phyloP scores from a whole-genome alignment of 495 filamentous ascomycete species.

The Penicillium riverlandense region DNA sequence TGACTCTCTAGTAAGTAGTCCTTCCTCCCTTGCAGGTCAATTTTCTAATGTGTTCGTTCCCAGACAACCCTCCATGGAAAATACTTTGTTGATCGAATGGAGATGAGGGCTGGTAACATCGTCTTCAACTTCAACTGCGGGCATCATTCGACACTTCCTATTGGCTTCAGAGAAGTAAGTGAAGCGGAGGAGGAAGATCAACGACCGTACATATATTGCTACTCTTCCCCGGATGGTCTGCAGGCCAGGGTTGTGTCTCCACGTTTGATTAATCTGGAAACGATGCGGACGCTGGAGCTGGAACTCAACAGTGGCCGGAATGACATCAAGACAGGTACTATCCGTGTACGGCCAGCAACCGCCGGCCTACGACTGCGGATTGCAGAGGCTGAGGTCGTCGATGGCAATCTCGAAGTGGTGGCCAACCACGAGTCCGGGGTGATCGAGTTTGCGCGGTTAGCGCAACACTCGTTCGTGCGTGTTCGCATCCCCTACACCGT shows the following conservation, averaged over 20 bases:
- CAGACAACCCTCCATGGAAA: constrained; percentile 63
- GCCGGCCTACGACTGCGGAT: constrained; percentile 82
- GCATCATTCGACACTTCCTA: constrained; percentile 24
- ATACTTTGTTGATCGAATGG: constrained; percentile 69
- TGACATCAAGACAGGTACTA: constrained; percentile 54
- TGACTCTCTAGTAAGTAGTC: constrained; percentile 29
- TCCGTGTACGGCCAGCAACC: constrained; percentile 74
- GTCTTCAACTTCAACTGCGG: constrained; percentile 41
- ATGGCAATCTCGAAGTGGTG: constrained; percentile 43
- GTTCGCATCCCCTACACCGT: constrained; percentile 78
- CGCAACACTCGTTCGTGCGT: constrained; percentile 37
- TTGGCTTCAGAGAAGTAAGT: constrained; percentile 37
- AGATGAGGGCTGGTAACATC: constrained; percentile 61
- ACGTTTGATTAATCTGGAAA: constrained; percentile 61
- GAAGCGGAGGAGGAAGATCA: constrained; percentile 26
- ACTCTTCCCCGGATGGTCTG: constrained; percentile 39
- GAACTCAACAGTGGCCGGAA: constrained; percentile 72
- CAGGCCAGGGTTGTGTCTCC: constrained; percentile 40
- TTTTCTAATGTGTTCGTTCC: constrained; percentile 15
- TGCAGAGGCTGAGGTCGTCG: constrained; percentile 54
- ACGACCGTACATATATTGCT: constrained; percentile 43
- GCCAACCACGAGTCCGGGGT: constrained; percentile 58
- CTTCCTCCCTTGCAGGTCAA: background rate
- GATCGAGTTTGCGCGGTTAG: constrained; percentile 56
- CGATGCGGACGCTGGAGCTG: constrained; percentile 67